Conservation (phyloP, 2,329 filamentous ascomycete species). For the Phymatotrichopsis omnivora region DNA sequence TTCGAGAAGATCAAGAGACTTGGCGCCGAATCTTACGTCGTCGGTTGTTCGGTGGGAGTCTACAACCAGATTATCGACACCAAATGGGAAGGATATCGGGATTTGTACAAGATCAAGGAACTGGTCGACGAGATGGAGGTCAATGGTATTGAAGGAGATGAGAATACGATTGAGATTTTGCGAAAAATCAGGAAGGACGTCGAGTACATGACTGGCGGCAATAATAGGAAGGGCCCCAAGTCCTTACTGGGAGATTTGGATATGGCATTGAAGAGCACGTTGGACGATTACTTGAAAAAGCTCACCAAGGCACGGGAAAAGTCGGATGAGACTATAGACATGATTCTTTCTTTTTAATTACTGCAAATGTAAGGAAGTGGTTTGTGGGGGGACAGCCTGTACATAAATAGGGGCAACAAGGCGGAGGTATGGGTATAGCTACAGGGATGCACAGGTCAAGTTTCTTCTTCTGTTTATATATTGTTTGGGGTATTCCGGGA, state of each 20-base stretch:
- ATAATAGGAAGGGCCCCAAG: background rate
- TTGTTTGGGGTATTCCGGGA: no score
- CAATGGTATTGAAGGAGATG: conserved; percentile 29
- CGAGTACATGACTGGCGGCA: background rate
- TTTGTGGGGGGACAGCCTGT: background rate
- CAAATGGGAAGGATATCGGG: conserved; percentile 29
- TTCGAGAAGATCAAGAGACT: conserved; percentile 29
- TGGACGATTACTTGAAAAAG: background rate
- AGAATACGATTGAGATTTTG: conserved; percentile 23
- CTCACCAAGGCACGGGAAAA: background rate
- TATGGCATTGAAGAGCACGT: background rate
- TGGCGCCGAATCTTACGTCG: conserved; percentile 30
- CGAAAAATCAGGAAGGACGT: conserved; percentile 14
- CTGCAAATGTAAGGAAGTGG: background rate
- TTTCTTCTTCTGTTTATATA: no score
- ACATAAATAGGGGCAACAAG: no score
- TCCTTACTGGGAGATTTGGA: conserved; percentile 11
- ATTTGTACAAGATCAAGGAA: conserved; percentile 26
- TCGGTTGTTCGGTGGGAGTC: conserved; percentile 28
- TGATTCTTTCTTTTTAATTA: background rate
- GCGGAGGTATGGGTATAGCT: no score
- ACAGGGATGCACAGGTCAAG: no score
- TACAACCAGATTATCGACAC: conserved; percentile 29
- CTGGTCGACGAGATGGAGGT: conserved; percentile 31
- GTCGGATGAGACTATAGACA: background rate